Percentiles rank a stretch among this genome's conserved stretches.
Evolutionary conservation across 768 basidiomycete species (phyloP).

Genomic region (Boletus vermiculosoides): DNA sequence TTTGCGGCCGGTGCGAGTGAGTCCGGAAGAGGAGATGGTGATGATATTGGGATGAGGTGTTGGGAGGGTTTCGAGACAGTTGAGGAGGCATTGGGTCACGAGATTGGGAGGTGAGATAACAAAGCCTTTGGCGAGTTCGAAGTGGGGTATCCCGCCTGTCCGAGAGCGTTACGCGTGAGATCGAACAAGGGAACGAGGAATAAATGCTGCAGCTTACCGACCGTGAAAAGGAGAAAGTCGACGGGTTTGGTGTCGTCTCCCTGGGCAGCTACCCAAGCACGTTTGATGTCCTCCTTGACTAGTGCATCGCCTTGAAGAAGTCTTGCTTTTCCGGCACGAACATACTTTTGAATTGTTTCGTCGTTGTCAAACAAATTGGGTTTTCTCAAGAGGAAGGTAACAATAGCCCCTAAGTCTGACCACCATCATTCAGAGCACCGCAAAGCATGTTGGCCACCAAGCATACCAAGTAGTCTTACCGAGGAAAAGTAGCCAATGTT

Average conservation of each 20-base stretch:
- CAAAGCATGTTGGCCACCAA: not conserved
- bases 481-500: conserved; percentile 55
- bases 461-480: conserved; percentile 47
- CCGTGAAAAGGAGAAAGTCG: conserved; percentile 58
- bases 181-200: not conserved
- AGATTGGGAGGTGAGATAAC: conserved; percentile 53
- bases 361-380: conserved; percentile 54
- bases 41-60: conserved; percentile 48
- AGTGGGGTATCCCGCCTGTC: conserved; percentile 35
- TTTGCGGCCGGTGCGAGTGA: conserved; percentile 45
- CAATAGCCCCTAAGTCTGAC: conserved; percentile 54
- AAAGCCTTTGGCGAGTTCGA: conserved; percentile 48
- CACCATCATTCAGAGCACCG: not conserved
- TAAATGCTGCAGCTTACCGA: conserved; percentile 43
- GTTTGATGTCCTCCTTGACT: conserved; percentile 47
- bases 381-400: conserved; percentile 62
- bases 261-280: conserved; percentile 47
- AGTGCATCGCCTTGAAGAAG: conserved; percentile 64
- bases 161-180: not conserved
- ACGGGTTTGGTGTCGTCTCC: conserved; percentile 35
- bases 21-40: conserved; percentile 51
- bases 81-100: conserved; percentile 55
- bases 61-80: conserved; percentile 55
- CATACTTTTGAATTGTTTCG: conserved; percentile 47
- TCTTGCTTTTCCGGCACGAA: conserved; percentile 50